Evolutionary conservation across 805 yeast genomes (phyloP), one percentile per base, ranked within the genome.

Genomic region (Lachancea mirantina): DNA sequence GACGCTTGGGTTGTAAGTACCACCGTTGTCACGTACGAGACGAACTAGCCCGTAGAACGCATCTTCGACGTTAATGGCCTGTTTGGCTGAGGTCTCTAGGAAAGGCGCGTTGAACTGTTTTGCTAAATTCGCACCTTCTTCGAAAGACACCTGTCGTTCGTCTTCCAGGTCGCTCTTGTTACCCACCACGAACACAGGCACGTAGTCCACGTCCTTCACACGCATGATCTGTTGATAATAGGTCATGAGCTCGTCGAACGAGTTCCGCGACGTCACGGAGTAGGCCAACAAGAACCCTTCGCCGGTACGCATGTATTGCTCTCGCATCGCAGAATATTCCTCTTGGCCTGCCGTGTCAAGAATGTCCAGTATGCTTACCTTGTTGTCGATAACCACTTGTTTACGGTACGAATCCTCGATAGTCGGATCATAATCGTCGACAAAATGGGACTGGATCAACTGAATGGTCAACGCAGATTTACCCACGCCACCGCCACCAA

Each of bases 401-500:
- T 92, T 92, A 46, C 96, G 72, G 59, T 82, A 83, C 1, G 88
- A 78, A 52, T 82, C 92, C 62, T 92, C 98, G 52, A 92, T 92
- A 8, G 98, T 92, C 7, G 98, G 98, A 62, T 92, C 98, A 52
- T 92, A 92, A 57, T 92, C 98, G 58, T 88, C 96, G 19, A 89
- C 95, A 54, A 92, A 92, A 51, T 88, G 96, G 21, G 87, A 76
- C 59, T 89, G 97, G 35, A 92, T 87, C 52, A 92, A 71, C 60
- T 92, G 95, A 44, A 92, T 92, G 17, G 98, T 92, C 42, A 92
- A 66, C 5, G 98, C 97, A 15, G 94, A 81, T 60, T 92, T 92
- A 63, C 98, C 98, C 35, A 92, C 98, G 62, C 96, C 96, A 55
- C 97, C 97, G 23, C 96, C 96, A 36, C 97, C 98, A 36, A 89